Base-by-base conservation (phyloP, 192 early-diverging fungal species). In the Coemansia sp. region DNA sequence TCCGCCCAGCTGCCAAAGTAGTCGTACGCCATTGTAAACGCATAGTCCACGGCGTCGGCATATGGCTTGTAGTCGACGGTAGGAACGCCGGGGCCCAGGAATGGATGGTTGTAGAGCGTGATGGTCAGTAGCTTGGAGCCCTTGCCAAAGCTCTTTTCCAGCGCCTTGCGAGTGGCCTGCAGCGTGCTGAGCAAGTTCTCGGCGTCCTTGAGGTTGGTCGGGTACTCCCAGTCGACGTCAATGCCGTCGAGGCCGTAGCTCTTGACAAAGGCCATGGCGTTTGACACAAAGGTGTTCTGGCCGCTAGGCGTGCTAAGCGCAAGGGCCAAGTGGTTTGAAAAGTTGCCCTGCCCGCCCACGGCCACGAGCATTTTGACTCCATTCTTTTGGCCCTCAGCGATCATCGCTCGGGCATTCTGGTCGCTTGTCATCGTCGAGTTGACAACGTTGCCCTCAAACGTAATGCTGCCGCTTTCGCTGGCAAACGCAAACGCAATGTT, bases 161-260 rank as follows among this genome's bases (percentile, higher is more conserved):
- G 62, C 12, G 84, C 84, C 27, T 59, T 59, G 12, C 90, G 84
- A 35, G 89, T 79, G 31, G 83, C 83, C 64, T 85, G 60, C n/a
- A 94, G 82, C 7, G 92, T 65, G 14, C 42, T 62, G 22, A 88
- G 72, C 70, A 88, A 87, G 65, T 87, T 90, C 27, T 78, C 68
- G 10, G 87, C 77, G 59, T 94, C 90, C 47, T 77, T 73, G 37
- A 74, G 17, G 59, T 75, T 66, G 4, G 65, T 77, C 14, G 87
- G 92, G 66, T 89, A 92, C 67, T 93, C 92, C 88, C 84, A 92
- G 76, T 92, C 92, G 54, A 92, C 71, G 74, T 94, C 92, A 36
- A 94, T 82, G 42, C 92, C 92, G 72, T 92, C 91, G 4, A 91
- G 76, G 15, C 83, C 68, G 66, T 86, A 88, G 6, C 73, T 74